Evolutionary conservation across 108 stramenopile species (phyloP).

Genomic region (Cyclotella atomus): DNA sequence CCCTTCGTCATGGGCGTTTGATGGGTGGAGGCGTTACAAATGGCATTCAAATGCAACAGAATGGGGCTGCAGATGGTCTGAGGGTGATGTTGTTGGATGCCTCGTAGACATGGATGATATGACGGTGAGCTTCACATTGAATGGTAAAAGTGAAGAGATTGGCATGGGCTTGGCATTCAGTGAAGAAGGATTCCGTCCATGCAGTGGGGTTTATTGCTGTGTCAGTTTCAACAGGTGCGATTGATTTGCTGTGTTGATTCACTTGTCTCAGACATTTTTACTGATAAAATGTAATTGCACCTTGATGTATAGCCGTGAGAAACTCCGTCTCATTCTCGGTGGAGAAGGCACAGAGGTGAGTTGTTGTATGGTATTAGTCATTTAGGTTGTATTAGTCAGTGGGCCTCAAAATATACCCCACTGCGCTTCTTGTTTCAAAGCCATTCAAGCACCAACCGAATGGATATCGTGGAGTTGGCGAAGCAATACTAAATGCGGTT

Average conservation of each 20-base stretch:
- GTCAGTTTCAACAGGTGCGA: slow-evolving; percentile 87
- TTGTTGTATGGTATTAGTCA: background rate
- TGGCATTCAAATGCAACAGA: slow-evolving; percentile 91
- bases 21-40: slow-evolving; percentile 93
- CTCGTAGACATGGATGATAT: slow-evolving; percentile 89
- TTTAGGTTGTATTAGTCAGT: too few relatives aligned
- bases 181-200: slow-evolving; percentile 83
- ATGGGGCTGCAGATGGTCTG: slow-evolving; percentile 94
- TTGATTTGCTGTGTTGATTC: background rate
- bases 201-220: slow-evolving; percentile 88
- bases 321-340: slow-evolving; percentile 74
- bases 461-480: slow-evolving; percentile 85
- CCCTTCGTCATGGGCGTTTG: slow-evolving; percentile 93
- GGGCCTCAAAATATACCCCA: too few relatives aligned
- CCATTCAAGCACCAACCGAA: slow-evolving; percentile 22
- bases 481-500: slow-evolving; percentile 69
- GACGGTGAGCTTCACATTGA: slow-evolving; percentile 87
- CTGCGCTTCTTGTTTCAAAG: too few relatives aligned
- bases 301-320: slow-evolving; percentile 51
- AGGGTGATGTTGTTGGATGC: slow-evolving; percentile 90
- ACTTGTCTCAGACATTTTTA: background rate
- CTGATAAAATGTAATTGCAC: background rate
- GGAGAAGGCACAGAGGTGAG: slow-evolving; percentile 59
- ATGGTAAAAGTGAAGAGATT: slow-evolving; percentile 88
- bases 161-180: slow-evolving; percentile 89